Evolutionary conservation across 345 rosid species (phyloP).

Genomic region (Barbarea vulgaris): DNA sequence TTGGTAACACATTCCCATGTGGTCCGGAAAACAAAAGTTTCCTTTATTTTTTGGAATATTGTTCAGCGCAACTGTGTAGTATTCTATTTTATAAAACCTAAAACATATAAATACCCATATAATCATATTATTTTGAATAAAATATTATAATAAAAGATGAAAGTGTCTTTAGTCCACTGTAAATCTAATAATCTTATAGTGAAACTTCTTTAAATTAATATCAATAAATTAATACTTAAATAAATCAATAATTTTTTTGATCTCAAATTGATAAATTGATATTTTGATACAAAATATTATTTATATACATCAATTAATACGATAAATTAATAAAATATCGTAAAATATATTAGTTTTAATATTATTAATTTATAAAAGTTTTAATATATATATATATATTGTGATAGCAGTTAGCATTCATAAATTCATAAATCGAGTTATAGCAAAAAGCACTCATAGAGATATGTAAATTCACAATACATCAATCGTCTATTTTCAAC

Average conservation of each 20-base stretch:
- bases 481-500: not conserved
- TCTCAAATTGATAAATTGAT: too few species aligned
- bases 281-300: too few species aligned
- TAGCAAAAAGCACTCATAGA: not conserved
- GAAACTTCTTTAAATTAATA: too few species aligned
- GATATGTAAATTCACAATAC: not conserved
- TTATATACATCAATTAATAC: too few species aligned
- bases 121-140: not conserved
- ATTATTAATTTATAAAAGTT: too few species aligned
- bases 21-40: slow-evolving; percentile 44
- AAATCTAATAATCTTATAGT: not conserved
- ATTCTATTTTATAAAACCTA: slow-evolving; percentile 29
- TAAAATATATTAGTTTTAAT: too few species aligned
- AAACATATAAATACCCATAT: not conserved
- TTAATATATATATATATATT: too few species aligned
- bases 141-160: not conserved
- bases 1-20: slow-evolving; percentile 46
- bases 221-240: too few species aligned
- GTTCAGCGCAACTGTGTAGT: slow-evolving; percentile 14
- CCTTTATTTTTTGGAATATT: slow-evolving; percentile 29
- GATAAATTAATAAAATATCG: too few species aligned
- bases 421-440: not conserved
- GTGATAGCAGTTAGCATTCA: not conserved
- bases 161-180: not conserved
- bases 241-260: too few species aligned